Base-by-base conservation (phyloP, 495 filamentous ascomycete species). In the Penicillium canescens region DNA sequence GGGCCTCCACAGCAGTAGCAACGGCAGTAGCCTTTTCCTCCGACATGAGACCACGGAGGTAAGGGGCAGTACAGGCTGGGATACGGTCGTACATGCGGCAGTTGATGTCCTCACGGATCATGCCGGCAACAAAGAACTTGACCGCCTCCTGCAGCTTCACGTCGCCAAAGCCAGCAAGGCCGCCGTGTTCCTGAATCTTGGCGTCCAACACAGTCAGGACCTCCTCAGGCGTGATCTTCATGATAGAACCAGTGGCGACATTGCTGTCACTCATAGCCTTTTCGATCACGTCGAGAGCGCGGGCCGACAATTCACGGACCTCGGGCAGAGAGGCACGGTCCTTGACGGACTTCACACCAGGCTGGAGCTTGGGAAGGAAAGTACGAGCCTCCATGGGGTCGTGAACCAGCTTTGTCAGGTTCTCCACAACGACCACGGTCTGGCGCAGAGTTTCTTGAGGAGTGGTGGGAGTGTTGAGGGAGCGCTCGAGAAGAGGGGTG, bases 341-440 rank as follows among this genome's bases (percentile, higher is more conserved):
- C 61, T 88, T 82, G 52, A 98, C 92, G 26, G 73, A 81, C 79
- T 96, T 91, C 14, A 99, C 84, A 82, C 94, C 94, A 37, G 94
- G 94, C 67, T 89, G 89, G 38, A 99, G 85, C 70, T 96, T 96
- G 41, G 94, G 94, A 62, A 99, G 78, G 81, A 99, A 99, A 56
- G 91, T 90, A 39, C 95, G 83, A 16, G 94, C 94, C 75, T 99
- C 94, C 31, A 96, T 83, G 6, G 94, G 94, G 66, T 99, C 95
- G 71, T 99, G 94, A 23, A 99, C 94, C 24, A 99, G 82, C 78
- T 96, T 99, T 42, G 94, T 99, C 75, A 99, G 73, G 71, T 99
- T 99, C 76, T 99, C 94, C 26, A 95, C 90, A n/a, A 99, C 96
- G 14, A 98, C 90, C 18, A 95, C 91, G 4, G 93, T 96, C 68